Percentiles rank a stretch among this genome's conserved stretches.
Conservation (phyloP, 2,329 filamentous ascomycete genomes). For the Furcasterigmium furcatum region DNA sequence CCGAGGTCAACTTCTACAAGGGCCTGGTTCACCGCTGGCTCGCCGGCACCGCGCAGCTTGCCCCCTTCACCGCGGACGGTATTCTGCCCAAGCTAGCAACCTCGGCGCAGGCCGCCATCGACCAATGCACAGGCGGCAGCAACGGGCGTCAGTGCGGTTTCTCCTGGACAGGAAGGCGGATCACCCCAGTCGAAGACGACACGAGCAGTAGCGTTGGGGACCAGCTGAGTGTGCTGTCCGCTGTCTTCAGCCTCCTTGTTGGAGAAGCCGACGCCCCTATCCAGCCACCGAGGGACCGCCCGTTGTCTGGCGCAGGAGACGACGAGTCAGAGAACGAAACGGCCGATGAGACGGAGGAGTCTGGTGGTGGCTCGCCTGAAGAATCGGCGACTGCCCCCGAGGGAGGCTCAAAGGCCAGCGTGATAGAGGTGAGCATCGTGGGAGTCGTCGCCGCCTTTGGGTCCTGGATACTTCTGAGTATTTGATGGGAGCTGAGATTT, state of each 20-base stretch:
- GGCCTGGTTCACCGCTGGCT: slow-evolving; percentile 52
- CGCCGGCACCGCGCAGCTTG: slow-evolving; percentile 42
- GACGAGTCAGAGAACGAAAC: too few species aligned
- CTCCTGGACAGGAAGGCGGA: slow-evolving; percentile 33
- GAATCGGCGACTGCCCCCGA: too few species aligned
- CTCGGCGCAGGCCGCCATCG: slow-evolving; percentile 45
- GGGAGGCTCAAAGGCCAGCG: too few species aligned
- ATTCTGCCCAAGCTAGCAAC: slow-evolving; percentile 43
- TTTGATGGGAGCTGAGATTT: too few species aligned
- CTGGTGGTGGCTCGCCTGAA: too few species aligned
- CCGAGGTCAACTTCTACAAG: slow-evolving; percentile 58
- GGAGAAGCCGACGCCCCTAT: slow-evolving; percentile 31
- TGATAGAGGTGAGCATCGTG: too few species aligned
- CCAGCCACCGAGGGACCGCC: too few species aligned
- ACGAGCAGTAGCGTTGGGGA: slow-evolving; percentile 47
- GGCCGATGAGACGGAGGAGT: too few species aligned
- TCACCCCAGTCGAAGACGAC: slow-evolving; percentile 36
- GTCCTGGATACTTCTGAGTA: too few species aligned
- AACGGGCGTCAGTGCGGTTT: slow-evolving; percentile 44
- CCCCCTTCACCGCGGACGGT: slow-evolving; percentile 39
- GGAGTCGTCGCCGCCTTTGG: too few species aligned
- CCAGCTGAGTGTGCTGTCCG: slow-evolving; percentile 55
- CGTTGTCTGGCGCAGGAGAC: too few species aligned
- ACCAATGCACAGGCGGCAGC: slow-evolving; percentile 43
- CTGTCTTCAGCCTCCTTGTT: slow-evolving; percentile 51